Evolutionary conservation across 768 basidiomycete species (phyloP), one percentile per base, ranked within the genome.

Genomic region (Lentinus tigrinus): DNA sequence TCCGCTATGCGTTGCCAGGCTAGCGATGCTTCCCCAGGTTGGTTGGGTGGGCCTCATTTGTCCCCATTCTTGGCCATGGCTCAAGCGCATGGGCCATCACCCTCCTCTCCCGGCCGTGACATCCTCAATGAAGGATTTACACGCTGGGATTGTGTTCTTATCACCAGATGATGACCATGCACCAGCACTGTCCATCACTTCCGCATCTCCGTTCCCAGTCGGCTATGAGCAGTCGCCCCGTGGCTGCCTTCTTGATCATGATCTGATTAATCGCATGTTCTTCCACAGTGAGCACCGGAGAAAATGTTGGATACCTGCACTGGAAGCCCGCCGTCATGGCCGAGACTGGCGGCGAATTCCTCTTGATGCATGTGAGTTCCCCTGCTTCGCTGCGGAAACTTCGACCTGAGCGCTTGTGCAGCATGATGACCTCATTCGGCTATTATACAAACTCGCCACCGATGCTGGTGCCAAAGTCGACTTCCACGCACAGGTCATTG

Each of bases 341-440:
- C 21, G 81, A 83, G 58, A 74, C 77, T 1, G 78, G 81, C 7
- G 81, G 77, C 2, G 76, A 78, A 6, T 84, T 79, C 67, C 73
- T 74, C 67, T 76, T 74, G 56, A 78, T 78, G 67, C 77, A 80
- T 59, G 81, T 81, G 65, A 57, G 78, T 69, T 16, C 40, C 3
- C 10, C 17, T 26, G 10, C 23, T 16, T 17, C 47, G 13, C 34
- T 23, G 46, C 44, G 24, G 56, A 51, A 13, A 50, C 23, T 57
- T 23, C 13, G 10, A 24, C 21, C 13, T 23, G 8, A 46, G 13
- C 23, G 7, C 21, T 11, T n/a, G 8, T 13, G 8, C 43, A 86
- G 83, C 81, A 85, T 63, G 77, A 74, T 19, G 81, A 85, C 58
- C 67, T 88, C 21, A 75, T 81, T 52, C 66, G 67, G 3, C 65